These are phyloP conservation scores for Ganoderma meredithae DNA, from an alignment of 1,284 basidiomycete genomes.

Conservation along the genomic window DNA sequence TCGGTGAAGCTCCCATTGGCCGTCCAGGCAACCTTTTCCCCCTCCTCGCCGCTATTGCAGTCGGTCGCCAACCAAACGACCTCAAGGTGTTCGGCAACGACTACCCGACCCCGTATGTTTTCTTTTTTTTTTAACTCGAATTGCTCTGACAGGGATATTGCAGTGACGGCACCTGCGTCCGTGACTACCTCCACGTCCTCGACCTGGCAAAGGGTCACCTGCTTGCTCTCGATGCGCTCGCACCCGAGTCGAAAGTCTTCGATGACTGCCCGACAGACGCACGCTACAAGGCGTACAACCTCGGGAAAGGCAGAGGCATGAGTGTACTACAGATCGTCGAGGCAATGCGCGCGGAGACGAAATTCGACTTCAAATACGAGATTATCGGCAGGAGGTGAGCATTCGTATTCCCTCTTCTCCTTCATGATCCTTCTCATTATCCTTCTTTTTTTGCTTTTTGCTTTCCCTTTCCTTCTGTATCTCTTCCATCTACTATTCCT, in stretches of 20 bases:
- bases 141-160: too few relatives aligned
- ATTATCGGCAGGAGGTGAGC: slow-evolving; percentile 89
- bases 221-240: slow-evolving; percentile 88
- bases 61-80: slow-evolving; percentile 85
- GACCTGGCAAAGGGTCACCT: slow-evolving; percentile 96
- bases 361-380: slow-evolving; percentile 89
- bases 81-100: slow-evolving; percentile 98
- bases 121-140: too few relatives aligned
- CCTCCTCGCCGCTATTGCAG: slow-evolving; percentile 93
- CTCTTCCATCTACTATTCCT: too few relatives aligned
- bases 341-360: slow-evolving; percentile 94
- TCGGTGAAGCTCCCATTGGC: slow-evolving; percentile 96
- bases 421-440: neutral
- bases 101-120: slow-evolving; percentile 88
- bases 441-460: too few relatives aligned
- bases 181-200: slow-evolving; percentile 98
- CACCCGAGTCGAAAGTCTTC: slow-evolving; percentile 64
- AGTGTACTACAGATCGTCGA: slow-evolving; percentile 95
- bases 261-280: slow-evolving; percentile 59
- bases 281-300: slow-evolving; percentile 94
- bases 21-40: slow-evolving; percentile 96
- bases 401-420: neutral
- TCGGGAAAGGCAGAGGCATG: slow-evolving; percentile 93
- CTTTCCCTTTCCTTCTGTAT: too few relatives aligned
- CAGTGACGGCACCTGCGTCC: slow-evolving; percentile 95